Percentiles rank a stretch among this genome's conserved stretches.
phyloP scores from a whole-genome alignment of 2,329 filamentous ascomycete genomes.

The Penicillium hordei region DNA sequence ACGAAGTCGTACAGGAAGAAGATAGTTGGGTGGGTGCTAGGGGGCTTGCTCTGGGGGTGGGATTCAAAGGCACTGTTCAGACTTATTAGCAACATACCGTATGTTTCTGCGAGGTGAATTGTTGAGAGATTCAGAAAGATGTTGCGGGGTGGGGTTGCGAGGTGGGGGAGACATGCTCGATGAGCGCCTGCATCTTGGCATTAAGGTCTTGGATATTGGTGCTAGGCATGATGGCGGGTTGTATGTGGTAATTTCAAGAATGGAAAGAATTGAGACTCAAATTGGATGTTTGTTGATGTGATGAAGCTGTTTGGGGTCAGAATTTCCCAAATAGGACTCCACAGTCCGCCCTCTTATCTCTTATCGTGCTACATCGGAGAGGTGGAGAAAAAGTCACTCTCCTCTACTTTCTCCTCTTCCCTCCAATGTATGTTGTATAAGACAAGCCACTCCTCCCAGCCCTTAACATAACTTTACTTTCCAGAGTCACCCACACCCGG shows the following conservation, averaged over 20 bases:
- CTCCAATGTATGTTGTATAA: slow-evolving; percentile 5
- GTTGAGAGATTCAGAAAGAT: not conserved
- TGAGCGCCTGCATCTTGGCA: slow-evolving; percentile 27
- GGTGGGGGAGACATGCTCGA: slow-evolving; percentile 24
- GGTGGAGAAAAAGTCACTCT: not conserved
- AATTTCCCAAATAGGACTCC: slow-evolving; percentile 4
- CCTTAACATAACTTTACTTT: not conserved
- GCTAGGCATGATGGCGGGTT: slow-evolving; percentile 14
- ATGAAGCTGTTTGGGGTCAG: slow-evolving; percentile 6
- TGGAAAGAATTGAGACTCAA: not conserved
- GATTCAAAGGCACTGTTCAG: slow-evolving; percentile 29
- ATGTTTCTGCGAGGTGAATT: not conserved
- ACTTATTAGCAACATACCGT: not conserved
- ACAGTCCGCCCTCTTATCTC: not conserved
- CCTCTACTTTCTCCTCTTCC: not conserved
- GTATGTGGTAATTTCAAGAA: not conserved
- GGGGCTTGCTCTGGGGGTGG: slow-evolving; percentile 35
- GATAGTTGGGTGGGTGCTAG: slow-evolving; percentile 29
- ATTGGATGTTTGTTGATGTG: slow-evolving; percentile 17
- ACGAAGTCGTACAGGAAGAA: slow-evolving; percentile 66
- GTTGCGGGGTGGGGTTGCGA: not conserved
- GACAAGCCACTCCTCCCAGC: not conserved
- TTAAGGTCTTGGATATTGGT: slow-evolving; percentile 22
- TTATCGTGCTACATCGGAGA: slow-evolving; percentile 1
- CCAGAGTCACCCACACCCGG: slow-evolving; percentile 2